Conservation (phyloP, 1,284 basidiomycete species). For the Peniophora sp. region DNA sequence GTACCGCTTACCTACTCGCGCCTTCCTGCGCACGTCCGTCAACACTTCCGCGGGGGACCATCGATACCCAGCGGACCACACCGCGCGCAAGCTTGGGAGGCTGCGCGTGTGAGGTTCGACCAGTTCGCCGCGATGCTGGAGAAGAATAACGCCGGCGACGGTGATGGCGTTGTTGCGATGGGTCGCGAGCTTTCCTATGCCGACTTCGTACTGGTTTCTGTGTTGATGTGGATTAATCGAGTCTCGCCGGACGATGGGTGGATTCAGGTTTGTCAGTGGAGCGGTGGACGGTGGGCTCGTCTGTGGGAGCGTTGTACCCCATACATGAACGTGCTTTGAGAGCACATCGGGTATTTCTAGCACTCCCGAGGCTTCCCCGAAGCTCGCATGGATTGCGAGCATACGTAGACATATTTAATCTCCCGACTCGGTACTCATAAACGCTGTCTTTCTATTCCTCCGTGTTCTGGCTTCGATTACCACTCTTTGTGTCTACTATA, state of each 20-base stretch:
- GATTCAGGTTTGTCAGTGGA: constrained; percentile 53
- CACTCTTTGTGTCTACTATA: too few relatives aligned
- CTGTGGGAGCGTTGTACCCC: constrained; percentile 50
- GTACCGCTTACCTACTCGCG: constrained; percentile 57
- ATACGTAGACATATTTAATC: too few relatives aligned
- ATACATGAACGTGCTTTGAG: constrained; percentile 51
- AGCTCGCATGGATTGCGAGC: too few relatives aligned
- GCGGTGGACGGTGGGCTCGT: constrained; percentile 51
- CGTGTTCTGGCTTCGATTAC: too few relatives aligned
- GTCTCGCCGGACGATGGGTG: constrained; percentile 63
- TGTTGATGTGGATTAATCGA: constrained; percentile 62
- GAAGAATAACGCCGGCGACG: constrained; percentile 44
- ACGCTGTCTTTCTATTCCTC: too few relatives aligned
- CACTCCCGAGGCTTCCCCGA: too few relatives aligned
- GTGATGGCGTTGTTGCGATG: constrained; percentile 58
- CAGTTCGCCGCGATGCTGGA: constrained; percentile 55
- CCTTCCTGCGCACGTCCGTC: constrained; percentile 46
- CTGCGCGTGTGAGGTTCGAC: constrained; percentile 57
- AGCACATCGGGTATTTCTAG: not conserved
- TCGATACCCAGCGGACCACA: constrained; percentile 30
- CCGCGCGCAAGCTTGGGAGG: constrained; percentile 55
- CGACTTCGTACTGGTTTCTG: constrained; percentile 62
- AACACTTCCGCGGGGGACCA: constrained; percentile 31
- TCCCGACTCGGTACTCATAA: too few relatives aligned
- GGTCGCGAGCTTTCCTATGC: constrained; percentile 60